Evolutionary conservation across 208 protist genomes (phyloP), one percentile per base, ranked within the genome.

Genomic region (Wallacemonas rigidus): DNA sequence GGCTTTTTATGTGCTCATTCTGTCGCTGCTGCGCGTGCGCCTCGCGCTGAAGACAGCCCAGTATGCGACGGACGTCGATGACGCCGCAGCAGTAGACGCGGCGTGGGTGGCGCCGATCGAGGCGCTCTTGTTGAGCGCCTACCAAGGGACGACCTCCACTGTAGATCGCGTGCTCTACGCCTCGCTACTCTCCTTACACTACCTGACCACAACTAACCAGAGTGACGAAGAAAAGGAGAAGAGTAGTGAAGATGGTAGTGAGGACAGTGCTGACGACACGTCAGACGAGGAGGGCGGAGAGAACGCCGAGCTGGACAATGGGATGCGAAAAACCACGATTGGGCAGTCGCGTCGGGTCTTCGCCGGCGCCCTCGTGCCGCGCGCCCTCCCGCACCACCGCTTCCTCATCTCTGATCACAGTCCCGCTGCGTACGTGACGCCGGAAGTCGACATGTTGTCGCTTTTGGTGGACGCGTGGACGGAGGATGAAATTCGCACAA

Each of bases 361-460:
- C 35, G 57, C 69, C 54, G 82, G 83, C 9, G 87, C 85, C 3
- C 39, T 67, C 17, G 88, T 91, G n/a, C 88, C 86, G 4, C 38
- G 54, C 7, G 69, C 74, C 9, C 51, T 96, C 5, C 69, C 79
- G 69, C 63, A 78, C 44, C 69, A 78, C 8, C 91, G 91, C 50
- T 96, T 86, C 67, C 79, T 91, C 67, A 83, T 94, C 9, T 77
- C 71, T 47, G 75, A 83, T 14, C 86, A 93, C 75, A 76, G 78
- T 47, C 72, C 80, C 41, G 76, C 75, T 9, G 67, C 79, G 3
- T 50, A 86, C 60, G 58, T 86, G n/a, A 91, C 87, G 0, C 83
- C 85, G 1, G 89, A 97, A 72, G 81, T 87, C 17, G 87, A 95
- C 69, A 92, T 97, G 87, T 76, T 97, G 1, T 80, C 88, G 38